Base-by-base conservation (phyloP, 371 early-diverging fungal species). In the Mucor velutinosus region DNA sequence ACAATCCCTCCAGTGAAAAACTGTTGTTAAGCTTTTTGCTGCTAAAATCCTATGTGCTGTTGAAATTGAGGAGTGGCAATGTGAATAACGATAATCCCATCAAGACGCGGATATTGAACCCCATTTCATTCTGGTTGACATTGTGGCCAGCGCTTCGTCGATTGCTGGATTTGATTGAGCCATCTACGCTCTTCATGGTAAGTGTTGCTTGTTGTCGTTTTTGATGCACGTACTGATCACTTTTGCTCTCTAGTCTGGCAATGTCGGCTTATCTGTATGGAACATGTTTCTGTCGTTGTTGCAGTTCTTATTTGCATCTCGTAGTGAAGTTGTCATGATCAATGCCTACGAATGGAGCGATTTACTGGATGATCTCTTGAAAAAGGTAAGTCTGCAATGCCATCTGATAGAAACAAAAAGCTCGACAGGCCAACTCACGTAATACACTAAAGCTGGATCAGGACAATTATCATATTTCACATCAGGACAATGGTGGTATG, bases 341-440 rank as follows among this genome's bases (percentile, higher is more conserved):
- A 75, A 83, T 66, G 76, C 79, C 0, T 78, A 77, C 45, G 86
- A 86, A 67, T 86, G 86, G 86, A 74, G 66, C 33, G 70, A 65
- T 30, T 37, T 81, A 11, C 51, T 86, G 41, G 78, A 81, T 62
- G 64, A 65, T 23, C 64, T 85, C 2, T 32, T 74, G 32, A 33
- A 43, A 35, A 70, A 76, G 66, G 86, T 85, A 79, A 75, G 29
- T 30, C 1, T 11, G 12, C 1, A 53, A 7, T 5, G 7, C 4
- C 33, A 4, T 33, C 33, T 33, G 33, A 2, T 30, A 30, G 2
- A 30, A 30, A 30, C 30, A 30, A 30, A 6, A 30, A 30, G 30
- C 30, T 30, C 6, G 30, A 30, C 30, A 30, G 30, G 5, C 5
- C 35, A 4, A 33, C 35, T 33, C 7, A 37, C 14, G 4, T 14